Percentiles rank a stretch among this genome's conserved stretches.
Conservation (phyloP, 2,329 filamentous ascomycete genomes). For the Hypoxylon sp. region DNA sequence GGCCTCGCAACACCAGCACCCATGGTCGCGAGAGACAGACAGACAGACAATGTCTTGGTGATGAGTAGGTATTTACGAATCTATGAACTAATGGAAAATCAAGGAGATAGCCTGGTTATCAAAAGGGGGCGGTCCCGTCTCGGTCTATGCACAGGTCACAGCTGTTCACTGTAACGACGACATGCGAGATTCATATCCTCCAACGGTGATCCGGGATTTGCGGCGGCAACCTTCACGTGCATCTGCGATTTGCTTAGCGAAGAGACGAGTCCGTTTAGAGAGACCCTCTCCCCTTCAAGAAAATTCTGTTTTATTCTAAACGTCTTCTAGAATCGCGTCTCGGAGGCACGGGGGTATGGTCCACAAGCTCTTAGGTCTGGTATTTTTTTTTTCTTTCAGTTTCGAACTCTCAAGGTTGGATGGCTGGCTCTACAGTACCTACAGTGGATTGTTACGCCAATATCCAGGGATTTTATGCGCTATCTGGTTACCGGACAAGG, state of each 20-base stretch:
- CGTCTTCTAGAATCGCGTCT: neutral
- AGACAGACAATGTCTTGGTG: constrained; percentile 8
- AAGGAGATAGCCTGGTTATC: constrained; percentile 11
- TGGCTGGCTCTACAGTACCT: no score
- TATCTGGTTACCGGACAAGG: constrained; percentile 28
- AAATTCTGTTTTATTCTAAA: constrained; percentile 6
- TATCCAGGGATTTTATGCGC: constrained; percentile 21
- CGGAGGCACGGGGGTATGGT: constrained; percentile 6
- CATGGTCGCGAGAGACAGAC: neutral
- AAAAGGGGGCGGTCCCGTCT: constrained; percentile 13
- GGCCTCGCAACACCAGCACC: constrained; percentile 14
- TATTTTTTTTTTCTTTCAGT: neutral
- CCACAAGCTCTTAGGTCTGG: constrained; percentile 3
- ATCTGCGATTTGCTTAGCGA: constrained; percentile 24
- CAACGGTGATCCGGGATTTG: constrained; percentile 25
- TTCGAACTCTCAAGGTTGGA: no score
- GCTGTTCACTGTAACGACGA: constrained; percentile 22
- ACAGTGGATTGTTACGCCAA: constrained; percentile 10
- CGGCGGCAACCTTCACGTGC: constrained; percentile 30
- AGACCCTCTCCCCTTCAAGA: no score
- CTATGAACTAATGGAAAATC: constrained; percentile 11
- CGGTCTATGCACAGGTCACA: constrained; percentile 12
- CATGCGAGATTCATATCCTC: constrained; percentile 27
- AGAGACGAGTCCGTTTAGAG: no score
- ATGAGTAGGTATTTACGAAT: no score